phyloP scores from a whole-genome alignment of 1,284 basidiomycete species.

The Sanguinoderma infundibulare region DNA sequence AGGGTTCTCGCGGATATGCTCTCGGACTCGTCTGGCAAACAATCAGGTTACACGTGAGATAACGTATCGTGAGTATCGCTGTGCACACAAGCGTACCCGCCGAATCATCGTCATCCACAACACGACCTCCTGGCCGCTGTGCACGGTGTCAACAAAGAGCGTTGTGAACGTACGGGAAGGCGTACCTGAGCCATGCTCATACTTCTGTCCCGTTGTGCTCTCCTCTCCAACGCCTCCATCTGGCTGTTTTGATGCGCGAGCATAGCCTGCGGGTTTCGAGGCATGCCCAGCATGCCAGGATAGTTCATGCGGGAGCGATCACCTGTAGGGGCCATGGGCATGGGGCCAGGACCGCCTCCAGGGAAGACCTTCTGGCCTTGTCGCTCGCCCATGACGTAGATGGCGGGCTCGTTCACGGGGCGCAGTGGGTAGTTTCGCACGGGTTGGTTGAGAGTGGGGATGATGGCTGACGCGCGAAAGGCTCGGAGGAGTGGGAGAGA shows the following conservation, averaged over 20 bases:
- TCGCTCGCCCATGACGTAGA: constrained; percentile 73
- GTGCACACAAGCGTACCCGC: constrained; percentile 49
- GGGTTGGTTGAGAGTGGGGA: constrained; percentile 60
- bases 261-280: constrained; percentile 58
- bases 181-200: constrained; percentile 35
- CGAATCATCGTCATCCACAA: constrained; percentile 69
- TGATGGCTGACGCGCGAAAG: constrained; percentile 49
- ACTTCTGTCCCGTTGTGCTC: constrained; percentile 50
- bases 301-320: constrained; percentile 15
- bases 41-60: too few relatives aligned
- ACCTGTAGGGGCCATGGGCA: constrained; percentile 12
- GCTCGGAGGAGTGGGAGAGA: constrained; percentile 7
- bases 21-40: constrained; percentile 63
- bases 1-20: constrained; percentile 72
- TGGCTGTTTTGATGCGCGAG: constrained; percentile 70
- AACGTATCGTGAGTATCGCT: neutral
- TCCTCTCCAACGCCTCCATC: constrained; percentile 69
- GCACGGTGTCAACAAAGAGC: neutral
- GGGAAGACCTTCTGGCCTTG: constrained; percentile 64
- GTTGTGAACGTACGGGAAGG: neutral
- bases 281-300: constrained; percentile 16
- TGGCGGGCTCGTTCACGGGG: constrained; percentile 60
- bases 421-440: constrained; percentile 73
- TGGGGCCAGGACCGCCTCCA: constrained; percentile 9
- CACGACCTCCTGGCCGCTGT: constrained; percentile 32